Percentiles rank a stretch among this genome's conserved stretches.
Conservation (phyloP, 176 grass and related monocot species). For the Carex scoparia region DNA sequence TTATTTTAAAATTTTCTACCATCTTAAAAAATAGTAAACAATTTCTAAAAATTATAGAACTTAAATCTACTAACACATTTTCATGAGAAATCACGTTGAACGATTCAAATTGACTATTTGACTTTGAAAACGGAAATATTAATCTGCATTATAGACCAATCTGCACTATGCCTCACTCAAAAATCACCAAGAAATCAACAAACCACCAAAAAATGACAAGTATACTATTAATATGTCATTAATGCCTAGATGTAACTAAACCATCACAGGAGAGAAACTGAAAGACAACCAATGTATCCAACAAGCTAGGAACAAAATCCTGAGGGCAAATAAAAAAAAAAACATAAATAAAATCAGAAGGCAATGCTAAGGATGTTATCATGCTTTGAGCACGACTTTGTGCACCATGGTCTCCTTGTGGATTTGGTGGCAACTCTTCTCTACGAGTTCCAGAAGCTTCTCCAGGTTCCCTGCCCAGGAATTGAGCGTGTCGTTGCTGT, state of each 20-base stretch:
- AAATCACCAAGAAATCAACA: too few species aligned
- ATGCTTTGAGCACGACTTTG: slow-evolving; percentile 78
- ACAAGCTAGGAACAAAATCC: neutral
- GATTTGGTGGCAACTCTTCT: slow-evolving; percentile 96
- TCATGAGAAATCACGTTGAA: too few species aligned
- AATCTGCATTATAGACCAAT: too few species aligned
- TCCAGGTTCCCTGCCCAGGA: slow-evolving; percentile 80
- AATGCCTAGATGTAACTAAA: neutral
- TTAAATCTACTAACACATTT: too few species aligned
- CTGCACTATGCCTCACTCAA: too few species aligned
- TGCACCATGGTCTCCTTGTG: slow-evolving; percentile 98
- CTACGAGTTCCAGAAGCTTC: slow-evolving; percentile 87
- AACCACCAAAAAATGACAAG: neutral
- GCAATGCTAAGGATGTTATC: neutral
- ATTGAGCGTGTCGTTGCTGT: slow-evolving; percentile 66
- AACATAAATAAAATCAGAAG: neutral
- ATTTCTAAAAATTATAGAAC: too few species aligned
- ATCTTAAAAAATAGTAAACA: too few species aligned
- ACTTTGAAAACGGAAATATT: too few species aligned
- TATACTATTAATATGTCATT: neutral
- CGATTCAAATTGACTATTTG: too few species aligned
- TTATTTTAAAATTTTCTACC: too few species aligned
- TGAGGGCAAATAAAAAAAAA: neutral
- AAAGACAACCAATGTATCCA: slow-evolving; percentile 15
- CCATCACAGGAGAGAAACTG: neutral